These are phyloP conservation scores for Xylaria sp. DNA, from an alignment of 2,329 filamentous ascomycete species.

Conservation along the genomic window DNA sequence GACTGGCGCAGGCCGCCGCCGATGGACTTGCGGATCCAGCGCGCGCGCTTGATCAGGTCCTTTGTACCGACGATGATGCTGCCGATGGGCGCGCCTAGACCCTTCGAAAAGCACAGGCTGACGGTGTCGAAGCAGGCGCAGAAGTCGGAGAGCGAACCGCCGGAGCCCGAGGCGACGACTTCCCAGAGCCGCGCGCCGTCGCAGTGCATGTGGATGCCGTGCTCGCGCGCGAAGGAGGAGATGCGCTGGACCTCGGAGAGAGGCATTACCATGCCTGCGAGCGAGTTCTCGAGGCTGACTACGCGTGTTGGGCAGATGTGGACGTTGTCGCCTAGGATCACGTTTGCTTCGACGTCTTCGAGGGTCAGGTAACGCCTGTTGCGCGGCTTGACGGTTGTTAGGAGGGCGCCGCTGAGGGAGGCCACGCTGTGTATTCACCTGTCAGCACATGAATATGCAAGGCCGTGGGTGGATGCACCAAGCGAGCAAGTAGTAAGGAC, in stretches of 20 bases:
- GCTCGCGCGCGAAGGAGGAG: constrained; percentile 48
- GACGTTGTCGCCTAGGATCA: constrained; percentile 55
- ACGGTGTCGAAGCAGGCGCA: constrained; percentile 61
- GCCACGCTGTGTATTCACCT: constrained; percentile 56
- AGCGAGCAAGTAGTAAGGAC: neutral
- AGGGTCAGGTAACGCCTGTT: constrained; percentile 57
- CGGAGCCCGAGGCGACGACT: constrained; percentile 55
- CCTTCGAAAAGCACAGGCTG: constrained; percentile 63
- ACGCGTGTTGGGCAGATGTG: constrained; percentile 56
- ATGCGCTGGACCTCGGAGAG: constrained; percentile 51
- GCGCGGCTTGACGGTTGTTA: constrained; percentile 57
- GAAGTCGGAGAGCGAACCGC: constrained; percentile 56
- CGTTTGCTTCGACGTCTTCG: constrained; percentile 53
- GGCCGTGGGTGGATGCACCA: no score
- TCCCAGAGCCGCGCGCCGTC: constrained; percentile 66
- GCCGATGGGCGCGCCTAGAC: constrained; percentile 63
- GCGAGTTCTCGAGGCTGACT: constrained; percentile 57
- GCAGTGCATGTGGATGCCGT: constrained; percentile 60
- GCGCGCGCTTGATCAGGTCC: constrained; percentile 70
- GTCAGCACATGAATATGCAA: constrained; percentile 22
- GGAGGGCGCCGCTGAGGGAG: constrained; percentile 71
- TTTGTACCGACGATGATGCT: constrained; percentile 59
- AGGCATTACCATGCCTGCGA: constrained; percentile 52
- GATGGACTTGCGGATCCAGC: constrained; percentile 83
- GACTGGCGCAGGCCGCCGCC: constrained; percentile 82